Percentiles rank a stretch among this genome's conserved stretches.
Evolutionary conservation across 2,329 filamentous ascomycete genomes (phyloP).

Genomic region (Pochonia chlamydosporia): DNA sequence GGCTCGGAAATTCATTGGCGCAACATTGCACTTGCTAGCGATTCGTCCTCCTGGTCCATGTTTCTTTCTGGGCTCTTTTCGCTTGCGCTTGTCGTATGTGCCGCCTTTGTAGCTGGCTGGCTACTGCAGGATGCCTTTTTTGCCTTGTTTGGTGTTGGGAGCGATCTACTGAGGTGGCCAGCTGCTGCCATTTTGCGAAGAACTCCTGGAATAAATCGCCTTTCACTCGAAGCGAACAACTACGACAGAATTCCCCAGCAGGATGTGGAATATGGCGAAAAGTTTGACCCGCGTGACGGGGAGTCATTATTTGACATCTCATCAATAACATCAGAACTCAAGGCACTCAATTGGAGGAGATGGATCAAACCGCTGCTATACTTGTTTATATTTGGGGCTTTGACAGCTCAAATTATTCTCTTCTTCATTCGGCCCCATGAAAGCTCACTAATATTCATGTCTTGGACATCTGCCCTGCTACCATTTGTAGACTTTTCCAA

Average conservation of each 20-base stretch:
- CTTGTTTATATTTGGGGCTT: constrained; percentile 6
- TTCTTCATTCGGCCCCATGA: constrained; percentile 20
- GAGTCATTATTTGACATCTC: constrained; percentile 3
- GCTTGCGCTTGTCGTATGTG: constrained; percentile 13
- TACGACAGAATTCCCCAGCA: constrained; percentile 19
- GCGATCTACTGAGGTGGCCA: constrained; percentile 21
- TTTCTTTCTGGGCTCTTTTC: constrained; percentile 25
- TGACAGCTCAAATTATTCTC: constrained; percentile 17
- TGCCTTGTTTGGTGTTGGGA: constrained; percentile 11
- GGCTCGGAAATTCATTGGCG: constrained; percentile 29
- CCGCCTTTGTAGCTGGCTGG: constrained; percentile 15
- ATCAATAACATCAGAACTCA: neutral
- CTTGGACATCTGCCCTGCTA: constrained; percentile 26
- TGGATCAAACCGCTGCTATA: constrained; percentile 9
- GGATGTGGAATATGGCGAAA: constrained; percentile 14
- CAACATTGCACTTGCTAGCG: constrained; percentile 24
- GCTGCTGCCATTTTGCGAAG: constrained; percentile 9
- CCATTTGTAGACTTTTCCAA: constrained; percentile 27
- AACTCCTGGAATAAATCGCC: neutral
- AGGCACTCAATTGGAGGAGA: neutral
- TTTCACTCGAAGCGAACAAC: neutral
- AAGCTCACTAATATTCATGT: constrained; percentile 26
- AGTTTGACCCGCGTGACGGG: constrained; percentile 9
- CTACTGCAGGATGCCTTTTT: constrained; percentile 20
- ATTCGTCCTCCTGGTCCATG: constrained; percentile 23